phyloP scores from a whole-genome alignment of 805 yeast genomes.

The Saturnispora sanitii region DNA sequence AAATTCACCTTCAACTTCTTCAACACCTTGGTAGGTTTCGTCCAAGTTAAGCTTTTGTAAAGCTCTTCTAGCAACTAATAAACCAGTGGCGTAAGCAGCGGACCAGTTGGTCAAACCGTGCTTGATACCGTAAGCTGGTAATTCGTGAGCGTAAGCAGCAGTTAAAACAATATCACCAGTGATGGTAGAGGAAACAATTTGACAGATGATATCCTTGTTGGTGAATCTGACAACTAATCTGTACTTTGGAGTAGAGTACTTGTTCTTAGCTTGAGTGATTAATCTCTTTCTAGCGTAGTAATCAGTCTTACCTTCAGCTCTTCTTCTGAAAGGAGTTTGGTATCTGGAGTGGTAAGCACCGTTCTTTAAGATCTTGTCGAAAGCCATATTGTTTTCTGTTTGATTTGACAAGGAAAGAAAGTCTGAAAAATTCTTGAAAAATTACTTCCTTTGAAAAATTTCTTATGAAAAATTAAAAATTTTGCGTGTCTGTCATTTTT shows the following conservation, averaged over 20 bases:
- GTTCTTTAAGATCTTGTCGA: constrained; percentile 24
- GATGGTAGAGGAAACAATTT: constrained; percentile 92
- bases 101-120: constrained; percentile 99
- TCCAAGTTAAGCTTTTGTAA: constrained; percentile 95
- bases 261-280: constrained; percentile 99
- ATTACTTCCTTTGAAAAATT: not conserved
- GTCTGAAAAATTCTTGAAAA: not conserved
- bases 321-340: constrained; percentile 99
- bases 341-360: constrained; percentile 97
- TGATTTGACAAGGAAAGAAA: constrained; percentile 7
- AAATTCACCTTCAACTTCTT: constrained; percentile 99
- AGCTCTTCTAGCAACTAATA: constrained; percentile 97
- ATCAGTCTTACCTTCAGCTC: constrained; percentile 99
- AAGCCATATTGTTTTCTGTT: constrained; percentile 8
- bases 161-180: constrained; percentile 93
- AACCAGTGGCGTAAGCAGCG: constrained; percentile 99
- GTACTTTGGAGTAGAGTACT: constrained; percentile 99
- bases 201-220: constrained; percentile 98
- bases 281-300: constrained; percentile 99
- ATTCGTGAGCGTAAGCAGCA: constrained; percentile 98
- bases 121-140: constrained; percentile 93
- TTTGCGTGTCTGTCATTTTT: constrained; percentile 6
- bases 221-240: constrained; percentile 99
- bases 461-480: not conserved
- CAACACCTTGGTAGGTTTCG: constrained; percentile 97